phyloP scores from a whole-genome alignment of 2,329 filamentous ascomycete genomes.

The Pleochaeta shiraiana region DNA sequence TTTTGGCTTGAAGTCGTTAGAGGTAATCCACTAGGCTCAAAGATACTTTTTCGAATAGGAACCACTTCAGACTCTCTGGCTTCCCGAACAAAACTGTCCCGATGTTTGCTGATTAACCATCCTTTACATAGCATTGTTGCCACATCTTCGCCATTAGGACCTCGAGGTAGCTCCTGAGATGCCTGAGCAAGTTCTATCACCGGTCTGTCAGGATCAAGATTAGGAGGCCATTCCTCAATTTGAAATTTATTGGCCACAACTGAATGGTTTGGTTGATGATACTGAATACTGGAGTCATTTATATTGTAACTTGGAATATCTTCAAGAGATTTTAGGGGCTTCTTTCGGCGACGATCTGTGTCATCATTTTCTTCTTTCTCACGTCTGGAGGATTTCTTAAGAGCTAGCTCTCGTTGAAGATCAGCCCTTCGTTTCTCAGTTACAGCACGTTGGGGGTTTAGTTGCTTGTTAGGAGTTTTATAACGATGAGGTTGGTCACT shows the following conservation, averaged over 20 bases:
- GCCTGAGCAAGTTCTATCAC: neutral
- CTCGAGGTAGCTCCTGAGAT: neutral
- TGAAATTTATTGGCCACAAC: too few species aligned
- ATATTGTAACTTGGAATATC: neutral
- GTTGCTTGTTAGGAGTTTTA: neutral
- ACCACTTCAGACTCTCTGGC: neutral
- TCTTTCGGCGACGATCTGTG: neutral
- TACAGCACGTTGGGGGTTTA: neutral
- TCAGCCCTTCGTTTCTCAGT: neutral
- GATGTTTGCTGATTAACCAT: slow-evolving; percentile 2
- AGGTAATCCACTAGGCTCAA: neutral
- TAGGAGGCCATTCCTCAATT: slow-evolving; percentile 3
- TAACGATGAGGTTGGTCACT: neutral
- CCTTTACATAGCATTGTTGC: slow-evolving; percentile 3
- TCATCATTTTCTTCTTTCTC: neutral
- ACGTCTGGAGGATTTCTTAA: neutral
- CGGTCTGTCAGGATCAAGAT: neutral
- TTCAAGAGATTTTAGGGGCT: neutral
- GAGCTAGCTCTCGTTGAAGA: neutral
- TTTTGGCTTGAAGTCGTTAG: neutral
- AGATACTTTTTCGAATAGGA: neutral
- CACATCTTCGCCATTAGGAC: slow-evolving; percentile 4
- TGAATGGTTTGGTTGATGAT: neutral
- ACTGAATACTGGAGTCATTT: neutral
- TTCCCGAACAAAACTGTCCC: neutral